These are phyloP conservation scores for Thielaviopsis populi DNA, from an alignment of 2,329 filamentous ascomycete genomes.

Conservation along the genomic window DNA sequence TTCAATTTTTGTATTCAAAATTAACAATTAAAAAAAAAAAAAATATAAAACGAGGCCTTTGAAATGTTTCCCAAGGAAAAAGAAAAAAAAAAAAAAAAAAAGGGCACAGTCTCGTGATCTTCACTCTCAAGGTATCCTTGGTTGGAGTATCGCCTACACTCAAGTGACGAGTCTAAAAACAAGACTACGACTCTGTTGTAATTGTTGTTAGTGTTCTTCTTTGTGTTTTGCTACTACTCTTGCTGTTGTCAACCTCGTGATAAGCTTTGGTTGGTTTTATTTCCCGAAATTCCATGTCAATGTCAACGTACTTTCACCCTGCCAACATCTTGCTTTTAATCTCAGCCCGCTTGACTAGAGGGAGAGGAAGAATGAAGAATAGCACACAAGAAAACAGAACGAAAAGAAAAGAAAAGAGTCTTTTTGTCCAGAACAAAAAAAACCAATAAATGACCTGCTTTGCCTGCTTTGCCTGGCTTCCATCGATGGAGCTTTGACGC, in stretches of 20 bases:
- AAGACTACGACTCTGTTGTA: too few species aligned
- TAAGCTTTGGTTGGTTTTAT: background rate
- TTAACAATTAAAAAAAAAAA: background rate
- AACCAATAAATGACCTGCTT: too few species aligned
- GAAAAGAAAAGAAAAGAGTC: background rate
- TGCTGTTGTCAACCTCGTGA: background rate
- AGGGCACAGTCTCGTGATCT: background rate
- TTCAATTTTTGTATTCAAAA: background rate
- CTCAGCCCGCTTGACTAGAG: background rate
- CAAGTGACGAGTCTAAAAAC: too few species aligned
- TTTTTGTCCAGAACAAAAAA: background rate
- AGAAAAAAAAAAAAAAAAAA: too few species aligned
- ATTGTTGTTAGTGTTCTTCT: background rate
- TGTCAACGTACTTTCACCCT: background rate
- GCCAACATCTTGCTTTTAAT: background rate
- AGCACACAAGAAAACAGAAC: background rate
- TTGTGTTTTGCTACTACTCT: background rate
- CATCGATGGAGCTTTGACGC: background rate
- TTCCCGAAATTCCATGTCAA: background rate
- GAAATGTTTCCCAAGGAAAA: too few species aligned
- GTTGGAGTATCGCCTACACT: too few species aligned
- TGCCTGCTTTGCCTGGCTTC: background rate
- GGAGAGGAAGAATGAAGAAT: background rate
- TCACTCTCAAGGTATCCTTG: too few species aligned
- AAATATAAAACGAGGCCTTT: too few species aligned